These are phyloP conservation scores for Xylaria cubensis DNA, from an alignment of 495 filamentous ascomycete genomes.

Conservation along the genomic window DNA sequence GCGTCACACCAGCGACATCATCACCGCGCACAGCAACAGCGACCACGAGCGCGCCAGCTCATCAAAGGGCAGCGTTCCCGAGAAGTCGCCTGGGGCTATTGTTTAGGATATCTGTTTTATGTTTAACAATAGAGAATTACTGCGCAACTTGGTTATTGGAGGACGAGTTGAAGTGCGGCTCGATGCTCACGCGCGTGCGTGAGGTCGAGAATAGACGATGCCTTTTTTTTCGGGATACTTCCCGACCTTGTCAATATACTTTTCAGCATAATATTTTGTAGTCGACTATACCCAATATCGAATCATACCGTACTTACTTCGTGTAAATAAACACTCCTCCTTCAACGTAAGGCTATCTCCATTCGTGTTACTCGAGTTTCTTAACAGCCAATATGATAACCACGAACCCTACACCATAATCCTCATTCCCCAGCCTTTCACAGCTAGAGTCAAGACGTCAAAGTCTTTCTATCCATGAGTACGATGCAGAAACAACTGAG, in stretches of 20 bases:
- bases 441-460: background rate
- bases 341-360: background rate
- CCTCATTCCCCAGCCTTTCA: background rate
- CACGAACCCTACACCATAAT: background rate
- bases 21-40: constrained; percentile 10
- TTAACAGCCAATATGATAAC: background rate
- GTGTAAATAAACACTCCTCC: background rate
- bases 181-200: constrained; percentile 2
- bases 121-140: background rate
- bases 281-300: constrained; percentile 13
- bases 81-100: constrained; percentile 28
- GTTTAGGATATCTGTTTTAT: background rate
- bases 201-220: constrained; percentile 1
- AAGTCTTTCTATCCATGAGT: background rate
- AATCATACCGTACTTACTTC: background rate
- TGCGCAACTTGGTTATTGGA: background rate
- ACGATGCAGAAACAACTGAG: background rate
- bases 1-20: constrained; percentile 65
- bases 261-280: constrained; percentile 17
- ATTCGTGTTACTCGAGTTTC: background rate
- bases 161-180: background rate
- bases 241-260: constrained; percentile 14
- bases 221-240: background rate
- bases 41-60: constrained; percentile 68
- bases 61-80: constrained; percentile 63